A percentile compares a stretch with the other conserved stretches of the same genome.
Conservation (phyloP, 345 rosid genomes). For the Eucalyptus sp. region DNA sequence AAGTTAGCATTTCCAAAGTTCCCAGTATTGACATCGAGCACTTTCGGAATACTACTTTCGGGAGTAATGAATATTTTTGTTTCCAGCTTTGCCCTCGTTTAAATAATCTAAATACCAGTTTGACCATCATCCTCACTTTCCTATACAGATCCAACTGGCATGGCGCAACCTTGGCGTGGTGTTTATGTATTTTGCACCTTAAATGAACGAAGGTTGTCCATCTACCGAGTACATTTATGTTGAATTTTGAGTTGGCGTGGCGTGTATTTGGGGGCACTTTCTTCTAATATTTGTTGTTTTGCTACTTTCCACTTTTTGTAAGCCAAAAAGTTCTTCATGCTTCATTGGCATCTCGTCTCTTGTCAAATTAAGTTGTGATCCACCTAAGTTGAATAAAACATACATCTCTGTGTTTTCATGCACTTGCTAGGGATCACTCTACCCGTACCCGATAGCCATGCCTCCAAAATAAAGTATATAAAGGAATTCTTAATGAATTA, state of each 20-base stretch:
- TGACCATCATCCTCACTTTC: background rate
- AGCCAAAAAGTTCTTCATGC: background rate
- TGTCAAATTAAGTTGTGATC: background rate
- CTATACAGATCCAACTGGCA: rapidly evolving
- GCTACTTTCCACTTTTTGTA: background rate
- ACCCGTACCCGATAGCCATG: background rate
- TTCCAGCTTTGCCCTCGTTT: background rate
- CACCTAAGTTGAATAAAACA: too few relatives aligned
- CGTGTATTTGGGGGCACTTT: background rate
- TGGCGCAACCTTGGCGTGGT: rapidly evolving
- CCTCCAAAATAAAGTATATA: background rate
- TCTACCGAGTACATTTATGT: background rate
- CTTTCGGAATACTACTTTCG: rapidly evolving
- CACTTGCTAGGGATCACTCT: too few relatives aligned
- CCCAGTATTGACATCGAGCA: rapidly evolving
- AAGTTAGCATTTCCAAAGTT: background rate
- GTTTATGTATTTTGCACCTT: background rate
- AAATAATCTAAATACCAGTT: background rate
- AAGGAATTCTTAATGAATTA: background rate
- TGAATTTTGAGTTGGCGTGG: background rate
- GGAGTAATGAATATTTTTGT: background rate
- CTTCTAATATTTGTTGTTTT: background rate
- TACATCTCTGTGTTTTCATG: too few relatives aligned
- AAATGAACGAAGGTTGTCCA: background rate
- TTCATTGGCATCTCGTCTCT: background rate